Conservation (phyloP, 2,329 filamentous ascomycete genomes). For the Alternaria viburni region DNA sequence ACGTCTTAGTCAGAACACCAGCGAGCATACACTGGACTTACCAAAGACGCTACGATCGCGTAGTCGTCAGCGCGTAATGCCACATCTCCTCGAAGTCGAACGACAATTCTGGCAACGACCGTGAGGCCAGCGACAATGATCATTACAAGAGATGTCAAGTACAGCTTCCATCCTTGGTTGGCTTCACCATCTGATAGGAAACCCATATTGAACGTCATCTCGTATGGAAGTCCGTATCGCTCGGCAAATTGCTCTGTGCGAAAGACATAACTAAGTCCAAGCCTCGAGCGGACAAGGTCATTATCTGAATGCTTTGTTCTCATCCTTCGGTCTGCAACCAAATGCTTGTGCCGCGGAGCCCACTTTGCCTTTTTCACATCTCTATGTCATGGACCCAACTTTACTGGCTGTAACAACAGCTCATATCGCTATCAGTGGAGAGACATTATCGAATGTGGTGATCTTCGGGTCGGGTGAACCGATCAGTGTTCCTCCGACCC, state of each 20-base stretch:
- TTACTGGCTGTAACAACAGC: neutral
- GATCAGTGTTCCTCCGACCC: neutral
- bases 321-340: neutral
- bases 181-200: neutral
- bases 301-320: neutral
- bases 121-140: neutral
- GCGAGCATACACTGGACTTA: neutral
- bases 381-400: neutral
- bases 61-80: neutral
- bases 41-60: neutral
- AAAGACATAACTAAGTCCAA: neutral
- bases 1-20: neutral
- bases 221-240: neutral
- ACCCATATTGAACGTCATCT: neutral
- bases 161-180: neutral
- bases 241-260: neutral
- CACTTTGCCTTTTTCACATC: neutral
- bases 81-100: neutral
- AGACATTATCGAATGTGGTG: neutral
- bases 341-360: neutral
- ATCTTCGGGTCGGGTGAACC: slow-evolving; percentile 4
- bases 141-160: neutral
- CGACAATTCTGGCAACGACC: neutral
- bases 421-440: neutral
- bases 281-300: neutral